A percentile compares a stretch with the other conserved stretches of the same genome.
Evolutionary conservation across 371 early-diverging fungal species (phyloP).

Genomic region (Mucor piriformis): DNA sequence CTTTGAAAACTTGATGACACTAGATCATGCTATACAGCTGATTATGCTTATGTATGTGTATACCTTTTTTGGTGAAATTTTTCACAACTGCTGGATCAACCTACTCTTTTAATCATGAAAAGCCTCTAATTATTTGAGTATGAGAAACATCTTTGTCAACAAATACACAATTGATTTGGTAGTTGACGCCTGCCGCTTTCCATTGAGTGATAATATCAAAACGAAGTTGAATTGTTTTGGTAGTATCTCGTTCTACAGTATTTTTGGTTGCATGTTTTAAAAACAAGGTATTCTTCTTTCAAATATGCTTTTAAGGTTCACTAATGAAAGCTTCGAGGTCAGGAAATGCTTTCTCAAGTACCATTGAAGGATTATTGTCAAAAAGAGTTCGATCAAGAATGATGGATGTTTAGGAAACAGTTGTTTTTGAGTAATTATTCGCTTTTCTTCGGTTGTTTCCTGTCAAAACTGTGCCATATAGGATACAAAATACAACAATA

Average conservation of each 20-base stretch:
- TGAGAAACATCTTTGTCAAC: constrained; percentile 14
- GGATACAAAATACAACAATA: constrained; percentile 8
- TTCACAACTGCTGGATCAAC: constrained; percentile 17
- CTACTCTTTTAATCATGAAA: constrained; percentile 21
- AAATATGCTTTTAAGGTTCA: no score
- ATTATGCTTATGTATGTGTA: constrained; percentile 17
- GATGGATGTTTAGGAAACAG: constrained; percentile 18
- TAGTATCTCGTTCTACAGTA: constrained; percentile 1
- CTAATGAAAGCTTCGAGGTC: no score
- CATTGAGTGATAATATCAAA: not conserved
- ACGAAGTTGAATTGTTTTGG: not conserved
- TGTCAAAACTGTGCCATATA: constrained; percentile 19
- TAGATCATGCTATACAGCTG: constrained; percentile 2
- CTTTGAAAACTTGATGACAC: no score
- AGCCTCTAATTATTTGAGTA: constrained; percentile 12
- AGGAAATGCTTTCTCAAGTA: constrained; percentile 6
- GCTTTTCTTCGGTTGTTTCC: constrained; percentile 22
- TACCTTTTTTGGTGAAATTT: constrained; percentile 8
- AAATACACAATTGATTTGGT: not conserved
- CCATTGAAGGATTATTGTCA: constrained; percentile 15
- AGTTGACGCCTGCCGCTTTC: not conserved
- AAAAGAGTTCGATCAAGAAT: constrained; percentile 20
- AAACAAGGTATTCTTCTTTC: constrained; percentile 4
- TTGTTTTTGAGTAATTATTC: constrained; percentile 10
- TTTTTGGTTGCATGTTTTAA: constrained; percentile 19